These are phyloP conservation scores for Globisporangium emineosum DNA, from an alignment of 352 stramenopile species.

Conservation along the genomic window DNA sequence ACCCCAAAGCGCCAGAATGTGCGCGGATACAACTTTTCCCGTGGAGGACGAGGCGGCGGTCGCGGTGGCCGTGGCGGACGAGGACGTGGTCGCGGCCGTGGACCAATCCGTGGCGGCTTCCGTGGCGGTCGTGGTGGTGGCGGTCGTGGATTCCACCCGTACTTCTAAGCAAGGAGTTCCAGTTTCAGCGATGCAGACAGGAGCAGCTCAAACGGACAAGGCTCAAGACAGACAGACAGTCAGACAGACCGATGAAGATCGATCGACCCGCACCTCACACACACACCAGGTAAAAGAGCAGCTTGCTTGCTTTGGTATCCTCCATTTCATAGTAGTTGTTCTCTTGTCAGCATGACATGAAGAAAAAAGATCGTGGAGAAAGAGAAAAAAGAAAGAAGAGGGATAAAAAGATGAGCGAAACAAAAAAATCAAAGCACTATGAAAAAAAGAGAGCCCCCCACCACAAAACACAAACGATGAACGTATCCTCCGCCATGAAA, in stretches of 20 bases:
- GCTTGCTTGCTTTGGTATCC: slow-evolving; percentile 2
- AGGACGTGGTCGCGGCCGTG: slow-evolving; percentile 44
- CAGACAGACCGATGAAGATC: not conserved
- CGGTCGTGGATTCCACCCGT: slow-evolving; percentile 72
- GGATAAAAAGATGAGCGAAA: slow-evolving; percentile 18
- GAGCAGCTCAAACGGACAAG: not conserved
- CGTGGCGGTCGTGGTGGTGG: slow-evolving; percentile 66
- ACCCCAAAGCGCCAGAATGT: slow-evolving; percentile 85
- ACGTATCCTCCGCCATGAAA: not conserved
- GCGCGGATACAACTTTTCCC: slow-evolving; percentile 64
- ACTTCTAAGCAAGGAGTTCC: slow-evolving; percentile 32
- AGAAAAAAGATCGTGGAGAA: slow-evolving; percentile 15
- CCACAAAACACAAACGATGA: not conserved
- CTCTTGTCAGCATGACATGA: slow-evolving; percentile 3
- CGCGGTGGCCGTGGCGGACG: slow-evolving; percentile 38
- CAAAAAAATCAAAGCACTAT: slow-evolving; percentile 25
- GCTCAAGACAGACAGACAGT: not conserved
- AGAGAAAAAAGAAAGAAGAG: slow-evolving; percentile 31
- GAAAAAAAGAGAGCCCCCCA: slow-evolving; percentile 21
- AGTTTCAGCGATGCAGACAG: not conserved
- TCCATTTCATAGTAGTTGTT: not conserved
- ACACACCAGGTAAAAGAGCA: slow-evolving; percentile 10
- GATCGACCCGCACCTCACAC: not conserved
- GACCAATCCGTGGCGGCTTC: slow-evolving; percentile 51
- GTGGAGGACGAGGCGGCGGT: slow-evolving; percentile 49